phyloP scores from a whole-genome alignment of 164 flowering plant species.

The Cinnamomum micranthum region DNA sequence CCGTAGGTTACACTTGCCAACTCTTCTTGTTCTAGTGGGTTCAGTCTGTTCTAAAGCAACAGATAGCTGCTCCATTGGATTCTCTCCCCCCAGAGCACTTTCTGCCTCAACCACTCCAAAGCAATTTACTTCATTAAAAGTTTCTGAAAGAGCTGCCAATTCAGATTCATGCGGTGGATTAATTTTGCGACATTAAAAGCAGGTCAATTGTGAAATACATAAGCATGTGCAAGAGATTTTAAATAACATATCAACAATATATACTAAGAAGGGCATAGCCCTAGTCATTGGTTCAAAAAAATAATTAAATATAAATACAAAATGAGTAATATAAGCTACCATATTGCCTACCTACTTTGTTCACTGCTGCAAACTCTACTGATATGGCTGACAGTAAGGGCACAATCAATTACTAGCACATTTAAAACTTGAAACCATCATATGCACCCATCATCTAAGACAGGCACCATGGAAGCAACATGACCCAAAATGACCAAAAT shows the following conservation, averaged over 20 bases:
- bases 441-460: too few species aligned
- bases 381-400: too few species aligned
- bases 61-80: slow-evolving; percentile 19
- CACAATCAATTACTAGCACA: too few species aligned
- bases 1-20: slow-evolving; percentile 74
- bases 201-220: neutral
- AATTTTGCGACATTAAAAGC: neutral
- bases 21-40: slow-evolving; percentile 31
- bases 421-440: too few species aligned
- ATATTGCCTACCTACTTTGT: too few species aligned
- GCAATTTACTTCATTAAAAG: slow-evolving; percentile 8
- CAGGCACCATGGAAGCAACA: too few species aligned
- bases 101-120: slow-evolving; percentile 18
- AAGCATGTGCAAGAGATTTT: too few species aligned
- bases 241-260: too few species aligned
- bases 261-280: too few species aligned
- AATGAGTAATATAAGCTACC: neutral
- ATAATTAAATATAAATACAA: neutral
- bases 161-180: neutral
- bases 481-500: too few species aligned
- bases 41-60: slow-evolving; percentile 32
- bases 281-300: neutral
- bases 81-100: slow-evolving; percentile 11
- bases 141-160: slow-evolving; percentile 14
- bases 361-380: too few species aligned